These are phyloP conservation scores for Alternaria panax DNA, from an alignment of 2,329 filamentous ascomycete genomes.

Conservation along the genomic window DNA sequence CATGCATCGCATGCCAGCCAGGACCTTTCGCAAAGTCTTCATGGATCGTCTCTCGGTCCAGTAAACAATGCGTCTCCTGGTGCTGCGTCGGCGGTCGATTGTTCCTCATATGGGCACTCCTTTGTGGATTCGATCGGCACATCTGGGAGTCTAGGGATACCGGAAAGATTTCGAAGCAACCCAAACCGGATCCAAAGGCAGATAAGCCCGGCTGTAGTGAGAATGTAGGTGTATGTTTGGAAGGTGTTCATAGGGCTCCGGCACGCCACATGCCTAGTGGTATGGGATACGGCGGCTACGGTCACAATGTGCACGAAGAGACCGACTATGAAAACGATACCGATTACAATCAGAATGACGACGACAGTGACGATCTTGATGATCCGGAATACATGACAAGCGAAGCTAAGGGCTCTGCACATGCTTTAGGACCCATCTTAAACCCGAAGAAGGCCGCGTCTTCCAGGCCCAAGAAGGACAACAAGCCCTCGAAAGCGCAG, in stretches of 20 bases:
- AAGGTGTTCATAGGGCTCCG: neutral
- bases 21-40: constrained; percentile 6
- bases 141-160: constrained; percentile 13
- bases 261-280: constrained; percentile 15
- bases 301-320: neutral
- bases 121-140: constrained; percentile 49
- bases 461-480: neutral
- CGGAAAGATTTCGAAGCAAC: neutral
- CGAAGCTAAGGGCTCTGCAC: neutral
- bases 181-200: neutral
- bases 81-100: constrained; percentile 47
- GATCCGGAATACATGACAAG: neutral
- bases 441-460: neutral
- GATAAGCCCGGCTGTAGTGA: neutral
- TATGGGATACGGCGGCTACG: constrained; percentile 18
- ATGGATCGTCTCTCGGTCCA: constrained; percentile 1
- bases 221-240: constrained; percentile 17
- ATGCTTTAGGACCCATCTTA: neutral
- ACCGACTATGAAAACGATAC: neutral
- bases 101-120: constrained; percentile 48
- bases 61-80: constrained; percentile 33
- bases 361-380: neutral
- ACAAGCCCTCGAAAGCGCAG: constrained; percentile 15
- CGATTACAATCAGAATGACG: neutral
- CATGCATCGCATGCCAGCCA: constrained; percentile 30